Conservation (phyloP, 495 filamentous ascomycete genomes). For the Aspergillus kassunensis region DNA sequence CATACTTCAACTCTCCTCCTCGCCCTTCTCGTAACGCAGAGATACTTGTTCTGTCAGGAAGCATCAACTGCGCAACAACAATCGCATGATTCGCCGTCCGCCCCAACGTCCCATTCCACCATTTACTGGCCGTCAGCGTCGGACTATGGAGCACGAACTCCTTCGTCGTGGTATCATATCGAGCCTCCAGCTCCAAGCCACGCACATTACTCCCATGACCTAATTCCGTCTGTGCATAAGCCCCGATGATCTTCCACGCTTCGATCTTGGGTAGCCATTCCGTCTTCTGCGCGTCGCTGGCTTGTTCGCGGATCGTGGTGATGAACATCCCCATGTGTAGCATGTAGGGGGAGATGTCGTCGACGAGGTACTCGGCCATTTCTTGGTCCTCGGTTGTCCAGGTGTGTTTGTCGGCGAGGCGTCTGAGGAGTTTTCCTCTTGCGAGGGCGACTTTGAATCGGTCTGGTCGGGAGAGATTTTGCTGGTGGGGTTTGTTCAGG, state of each 20-base stretch:
- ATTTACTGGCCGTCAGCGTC: conserved; percentile 45
- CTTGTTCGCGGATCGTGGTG: conserved; percentile 43
- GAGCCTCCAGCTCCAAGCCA: conserved; percentile 43
- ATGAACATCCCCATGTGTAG: conserved; percentile 33
- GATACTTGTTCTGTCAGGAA: conserved; percentile 28
- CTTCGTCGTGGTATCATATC: conserved; percentile 35
- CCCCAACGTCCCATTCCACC: conserved; percentile 49
- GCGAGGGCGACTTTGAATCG: conserved; percentile 45
- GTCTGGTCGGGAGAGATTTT: conserved; percentile 43
- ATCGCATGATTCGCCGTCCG: conserved; percentile 32
- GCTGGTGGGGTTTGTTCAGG: conserved; percentile 39
- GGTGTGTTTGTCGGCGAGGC: conserved; percentile 32
- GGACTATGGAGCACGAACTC: conserved; percentile 47
- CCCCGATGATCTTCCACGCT: conserved; percentile 40
- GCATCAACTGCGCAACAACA: conserved; percentile 36
- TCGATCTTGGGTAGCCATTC: conserved; percentile 45
- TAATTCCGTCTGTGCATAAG: conserved; percentile 46
- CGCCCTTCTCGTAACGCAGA: too few species aligned
- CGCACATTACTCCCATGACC: conserved; percentile 48
- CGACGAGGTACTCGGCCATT: conserved; percentile 45
- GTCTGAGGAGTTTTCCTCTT: conserved; percentile 42
- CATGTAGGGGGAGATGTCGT: conserved; percentile 19
- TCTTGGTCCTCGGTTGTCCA: conserved; percentile 41
- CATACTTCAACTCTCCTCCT: conserved; percentile 14
- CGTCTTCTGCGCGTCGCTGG: conserved; percentile 35